A percentile compares a stretch with the other conserved stretches of the same genome.
Evolutionary conservation across 139 green algal species (phyloP).

Genomic region (Nannochloris sp.): DNA sequence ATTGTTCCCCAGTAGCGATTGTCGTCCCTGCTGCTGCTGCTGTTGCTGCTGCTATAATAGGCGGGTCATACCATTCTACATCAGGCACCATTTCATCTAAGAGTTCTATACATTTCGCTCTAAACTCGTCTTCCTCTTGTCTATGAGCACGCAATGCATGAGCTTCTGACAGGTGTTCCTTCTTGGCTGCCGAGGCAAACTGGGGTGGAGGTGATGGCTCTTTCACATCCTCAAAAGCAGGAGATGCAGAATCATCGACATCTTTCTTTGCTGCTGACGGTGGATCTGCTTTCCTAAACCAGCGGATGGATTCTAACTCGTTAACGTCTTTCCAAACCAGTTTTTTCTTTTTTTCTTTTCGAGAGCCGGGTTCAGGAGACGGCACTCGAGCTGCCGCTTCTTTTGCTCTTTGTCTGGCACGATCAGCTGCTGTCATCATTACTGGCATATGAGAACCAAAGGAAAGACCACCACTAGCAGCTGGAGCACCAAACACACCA

Average conservation of each 20-base stretch:
- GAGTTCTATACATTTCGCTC: neutral
- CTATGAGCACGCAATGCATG: conserved; percentile 14
- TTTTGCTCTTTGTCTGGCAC: conserved; percentile 3
- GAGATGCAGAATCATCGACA: neutral
- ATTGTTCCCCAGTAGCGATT: too few relatives aligned
- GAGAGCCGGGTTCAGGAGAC: conserved; percentile 6
- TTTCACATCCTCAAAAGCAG: neutral
- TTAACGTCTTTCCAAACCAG: conserved; percentile 14
- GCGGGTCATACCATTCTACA: conserved; percentile 9
- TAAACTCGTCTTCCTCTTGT: conserved; percentile 19
- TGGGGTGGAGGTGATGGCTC: neutral
- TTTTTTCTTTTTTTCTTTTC: conserved; percentile 16
- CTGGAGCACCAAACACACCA: neutral
- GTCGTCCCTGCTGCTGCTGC: too few relatives aligned
- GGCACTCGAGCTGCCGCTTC: conserved; percentile 21
- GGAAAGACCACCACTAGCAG: neutral
- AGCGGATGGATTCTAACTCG: conserved; percentile 16
- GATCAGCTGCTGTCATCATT: neutral
- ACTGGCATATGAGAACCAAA: neutral
- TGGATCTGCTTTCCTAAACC: conserved; percentile 20
- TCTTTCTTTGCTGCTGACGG: conserved; percentile 10
- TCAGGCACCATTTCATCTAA: conserved; percentile 10
- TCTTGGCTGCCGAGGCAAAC: conserved; percentile 25
- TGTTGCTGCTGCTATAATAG: neutral
- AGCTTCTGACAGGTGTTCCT: conserved; percentile 29